Evolutionary conservation across 225 moss, liverwort and hornwort species (phyloP).

Genomic region (Sphagnum contortum): DNA sequence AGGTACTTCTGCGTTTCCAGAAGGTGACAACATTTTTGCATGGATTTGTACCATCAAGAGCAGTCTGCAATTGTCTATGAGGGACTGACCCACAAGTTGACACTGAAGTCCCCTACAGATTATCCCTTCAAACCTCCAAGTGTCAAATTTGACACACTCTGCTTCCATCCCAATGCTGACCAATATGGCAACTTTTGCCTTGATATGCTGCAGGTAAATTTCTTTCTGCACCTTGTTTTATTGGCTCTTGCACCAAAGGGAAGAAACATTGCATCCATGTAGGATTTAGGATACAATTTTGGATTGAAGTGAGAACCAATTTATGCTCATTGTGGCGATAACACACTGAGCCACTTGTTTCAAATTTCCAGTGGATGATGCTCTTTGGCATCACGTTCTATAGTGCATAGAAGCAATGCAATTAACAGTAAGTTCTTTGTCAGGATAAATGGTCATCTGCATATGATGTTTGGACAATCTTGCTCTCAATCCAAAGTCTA

Average conservation of each 20-base stretch:
- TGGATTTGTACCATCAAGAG: slow-evolving; percentile 98
- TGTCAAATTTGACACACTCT: slow-evolving; percentile 83
- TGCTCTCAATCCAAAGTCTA: slow-evolving; percentile 91
- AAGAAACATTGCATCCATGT: too few relatives aligned
- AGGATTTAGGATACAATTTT: too few relatives aligned
- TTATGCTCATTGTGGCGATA: too few relatives aligned
- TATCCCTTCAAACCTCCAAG: slow-evolving; percentile 93
- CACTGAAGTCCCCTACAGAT: slow-evolving; percentile 81
- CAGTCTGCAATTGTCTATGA: slow-evolving; percentile 71
- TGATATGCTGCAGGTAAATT: slow-evolving; percentile 80
- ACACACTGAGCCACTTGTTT: too few relatives aligned
- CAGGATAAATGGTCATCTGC: slow-evolving; percentile 99
- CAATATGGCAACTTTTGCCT: slow-evolving; percentile 96
- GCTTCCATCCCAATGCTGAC: slow-evolving; percentile 97
- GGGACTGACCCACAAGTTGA: slow-evolving; percentile 70
- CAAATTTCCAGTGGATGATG: too few relatives aligned
- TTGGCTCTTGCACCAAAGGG: too few relatives aligned
- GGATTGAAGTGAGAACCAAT: too few relatives aligned
- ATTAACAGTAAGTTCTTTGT: not conserved
- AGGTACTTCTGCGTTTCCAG: slow-evolving; percentile 93
- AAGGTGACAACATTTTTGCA: slow-evolving; percentile 89
- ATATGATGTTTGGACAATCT: slow-evolving; percentile 85
- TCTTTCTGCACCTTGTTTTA: too few relatives aligned
- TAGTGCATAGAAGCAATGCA: too few relatives aligned
- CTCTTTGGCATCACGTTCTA: too few relatives aligned